Evolutionary conservation across 169 alveolate species (phyloP), one percentile per base, ranked within the genome.

Genomic region (Plasmodium billcollinsi): DNA sequence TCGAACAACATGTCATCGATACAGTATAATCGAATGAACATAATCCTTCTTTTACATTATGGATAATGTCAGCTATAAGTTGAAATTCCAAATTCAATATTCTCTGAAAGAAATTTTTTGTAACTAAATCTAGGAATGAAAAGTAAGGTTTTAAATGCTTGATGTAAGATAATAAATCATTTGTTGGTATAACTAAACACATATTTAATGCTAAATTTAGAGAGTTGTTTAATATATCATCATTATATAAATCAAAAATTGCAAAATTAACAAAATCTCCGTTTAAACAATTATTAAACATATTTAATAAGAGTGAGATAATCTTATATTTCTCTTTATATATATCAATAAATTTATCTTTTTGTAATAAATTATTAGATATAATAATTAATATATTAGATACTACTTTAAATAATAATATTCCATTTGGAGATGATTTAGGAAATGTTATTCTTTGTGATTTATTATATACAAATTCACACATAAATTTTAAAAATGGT

Each of bases 181-280:
- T 95, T 14, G 94, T 93, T n/a, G 99, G 98, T 24, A 97, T 96
- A 8, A 96, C 95, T 72, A 96, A 89, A 80, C 98, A 96, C 95
- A 97, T 93, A 88, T 94, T 92, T 91, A 96, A 93, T 11, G 98
- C 98, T 72, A 97, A 94, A 43, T 93, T 92, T 50, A 97, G 94
- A 9, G 98, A 96, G 74, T 96, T 95, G 73, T 96, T 96, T 80
- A 97, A 93, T 62, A 98, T 94, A 62, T 94, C 96, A 89, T 97
- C 99, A 39, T 97, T 97, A 90, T 97, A 97, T 20, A 97, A 94
- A 91, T 97, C 98, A 33, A 97, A 97, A 39, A 97, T 98, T 0
- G 98, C 99, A 90, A 97, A 97, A 91, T 96, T 97, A 59, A 96
- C 96, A 85, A 97, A 97, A 75, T 96, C 97, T 4, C 99, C 99